These are phyloP conservation scores for Actinidia chinensis DNA, from an alignment of 179 eudicot species.

Conservation along the genomic window DNA sequence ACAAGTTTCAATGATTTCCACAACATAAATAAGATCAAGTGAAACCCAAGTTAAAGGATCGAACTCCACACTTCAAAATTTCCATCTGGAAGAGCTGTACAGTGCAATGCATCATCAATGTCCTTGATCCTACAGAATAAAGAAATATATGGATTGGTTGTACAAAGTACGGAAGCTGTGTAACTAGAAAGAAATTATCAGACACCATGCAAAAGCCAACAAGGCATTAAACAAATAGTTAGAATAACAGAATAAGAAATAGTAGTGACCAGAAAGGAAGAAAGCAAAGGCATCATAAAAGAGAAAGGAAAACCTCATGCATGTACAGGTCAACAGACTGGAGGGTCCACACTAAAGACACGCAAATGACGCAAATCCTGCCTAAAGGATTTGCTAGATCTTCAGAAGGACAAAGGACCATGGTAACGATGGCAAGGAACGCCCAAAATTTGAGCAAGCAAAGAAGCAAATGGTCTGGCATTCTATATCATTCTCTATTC, in stretches of 20 bases:
- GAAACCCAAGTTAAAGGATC: conserved; percentile 52
- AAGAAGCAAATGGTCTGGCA: conserved; percentile 82
- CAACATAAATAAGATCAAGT: background rate
- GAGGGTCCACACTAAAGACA: conserved; percentile 98
- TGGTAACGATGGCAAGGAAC: conserved; percentile 93
- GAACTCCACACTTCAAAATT: conserved; percentile 97
- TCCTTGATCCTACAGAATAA: conserved; percentile 76
- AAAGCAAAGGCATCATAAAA: no score
- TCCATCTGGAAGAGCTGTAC: conserved; percentile 84
- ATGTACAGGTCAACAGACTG: conserved; percentile 46
- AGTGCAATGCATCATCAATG: conserved; percentile 96
- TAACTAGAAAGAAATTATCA: no score
- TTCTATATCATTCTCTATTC: conserved; percentile 94
- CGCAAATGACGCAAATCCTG: conserved; percentile 84
- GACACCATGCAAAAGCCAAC: background rate
- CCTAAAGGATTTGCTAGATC: conserved; percentile 81
- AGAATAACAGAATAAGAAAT: conserved; percentile 8
- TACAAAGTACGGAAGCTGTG: background rate
- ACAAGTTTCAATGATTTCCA: background rate
- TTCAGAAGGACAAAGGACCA: conserved; percentile 84
- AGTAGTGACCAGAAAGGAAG: background rate
- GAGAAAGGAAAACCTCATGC: no score
- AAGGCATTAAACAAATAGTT: conserved; percentile 7
- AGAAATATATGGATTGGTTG: conserved; percentile 22
- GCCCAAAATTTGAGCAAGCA: conserved; percentile 93